phyloP scores from a whole-genome alignment of 345 rosid species.

The Limnanthes douglasii region DNA sequence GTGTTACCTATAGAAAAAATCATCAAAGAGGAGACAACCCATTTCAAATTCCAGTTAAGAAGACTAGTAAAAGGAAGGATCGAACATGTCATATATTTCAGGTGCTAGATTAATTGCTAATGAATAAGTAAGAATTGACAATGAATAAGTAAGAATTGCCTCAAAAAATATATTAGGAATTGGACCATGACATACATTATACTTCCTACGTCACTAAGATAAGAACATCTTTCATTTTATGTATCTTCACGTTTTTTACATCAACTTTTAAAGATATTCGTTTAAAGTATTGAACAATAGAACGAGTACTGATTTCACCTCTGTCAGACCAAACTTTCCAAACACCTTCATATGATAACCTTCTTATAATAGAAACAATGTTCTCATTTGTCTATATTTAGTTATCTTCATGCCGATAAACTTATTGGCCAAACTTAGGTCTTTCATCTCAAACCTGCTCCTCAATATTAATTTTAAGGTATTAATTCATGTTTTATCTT shows the following conservation, averaged over 20 bases:
- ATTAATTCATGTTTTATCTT: background rate
- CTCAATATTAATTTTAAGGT: background rate
- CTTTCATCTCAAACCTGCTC: background rate
- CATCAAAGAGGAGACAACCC: no score
- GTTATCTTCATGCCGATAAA: background rate
- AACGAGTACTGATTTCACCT: no score
- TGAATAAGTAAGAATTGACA: no score
- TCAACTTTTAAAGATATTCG: background rate
- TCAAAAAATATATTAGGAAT: background rate
- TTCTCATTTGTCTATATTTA: background rate
- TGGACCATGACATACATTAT: background rate
- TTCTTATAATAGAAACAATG: background rate
- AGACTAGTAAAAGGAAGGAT: no score
- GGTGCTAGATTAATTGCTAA: no score
- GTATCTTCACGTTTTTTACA: background rate
- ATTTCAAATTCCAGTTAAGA: no score
- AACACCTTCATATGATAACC: background rate
- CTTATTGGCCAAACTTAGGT: background rate
- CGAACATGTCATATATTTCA: no score
- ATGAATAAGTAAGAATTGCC: no score
- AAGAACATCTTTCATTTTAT: background rate
- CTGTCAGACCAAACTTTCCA: background rate
- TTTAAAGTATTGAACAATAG: no score
- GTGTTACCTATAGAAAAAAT: no score
- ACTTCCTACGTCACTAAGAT: background rate